Evolutionary conservation across 2,329 filamentous ascomycete genomes (phyloP), one percentile per base, ranked within the genome.

Genomic region (Pseudogymnoascus sp.): DNA sequence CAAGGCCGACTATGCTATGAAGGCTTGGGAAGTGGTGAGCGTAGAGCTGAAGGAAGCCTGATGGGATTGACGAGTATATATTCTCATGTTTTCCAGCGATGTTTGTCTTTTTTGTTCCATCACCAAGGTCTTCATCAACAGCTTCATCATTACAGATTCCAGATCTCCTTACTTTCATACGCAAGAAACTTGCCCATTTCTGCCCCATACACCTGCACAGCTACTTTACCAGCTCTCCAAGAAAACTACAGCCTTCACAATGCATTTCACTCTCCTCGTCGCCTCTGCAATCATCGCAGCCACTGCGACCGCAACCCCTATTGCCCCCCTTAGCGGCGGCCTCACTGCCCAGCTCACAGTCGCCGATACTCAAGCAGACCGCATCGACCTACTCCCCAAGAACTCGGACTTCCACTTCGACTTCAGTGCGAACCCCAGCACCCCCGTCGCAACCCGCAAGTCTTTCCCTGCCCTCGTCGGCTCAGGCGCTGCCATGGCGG

Each of bases 351-450:
- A 73, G 43, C 70, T 78, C 22, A 71, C 68, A 60, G 70, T 68
- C 36, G 74, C 77, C 41, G 72, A 77, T 33, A 79, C 78, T 25
- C 74, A 76, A 43, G 75, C 78, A 12, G 79, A 81, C 63, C 74
- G 76, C 35, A 70, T 77, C 20, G 68, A 67, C 1, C 69, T 78
- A 1, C 74, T 81, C 7, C 63, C 72, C 14, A 68, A 69, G 14
- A 70, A 78, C 63, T 69, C 70, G 14, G 75, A 77, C 65, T 81
- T 78, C 78, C 67, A 72, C 41, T 82, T 80, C 67, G 77, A 82
- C 70, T 82, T 81, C 70, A 79, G 80, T 11, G 74, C 75, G 14
- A 79, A 82, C 35, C 73, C 78, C 64, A 81, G 79, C 65, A 79
- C 79, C 65, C 80, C 81, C 64, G 76, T 76, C 11, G 78, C 78